Evolutionary conservation across 169 alveolate genomes (phyloP).

Genomic region (Plasmodium gaboni): DNA sequence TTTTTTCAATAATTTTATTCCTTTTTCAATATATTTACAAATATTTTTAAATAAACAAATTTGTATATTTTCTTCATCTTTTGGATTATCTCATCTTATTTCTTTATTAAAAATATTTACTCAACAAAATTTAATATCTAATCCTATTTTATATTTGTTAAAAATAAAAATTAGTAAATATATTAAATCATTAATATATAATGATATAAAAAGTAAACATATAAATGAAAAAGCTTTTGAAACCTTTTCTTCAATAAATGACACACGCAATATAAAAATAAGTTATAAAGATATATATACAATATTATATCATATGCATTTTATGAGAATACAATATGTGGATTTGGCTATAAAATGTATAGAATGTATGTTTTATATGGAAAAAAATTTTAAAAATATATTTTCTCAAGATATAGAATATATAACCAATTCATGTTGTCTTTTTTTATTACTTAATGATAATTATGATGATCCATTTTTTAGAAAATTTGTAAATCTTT

Average conservation of each 20-base stretch:
- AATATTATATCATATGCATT: constrained; percentile 12
- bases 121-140: constrained; percentile 31
- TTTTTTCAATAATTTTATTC: constrained; percentile 42
- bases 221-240: too few relatives aligned
- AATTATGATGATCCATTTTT: constrained; percentile 4
- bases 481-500: not conserved
- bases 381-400: constrained; percentile 18
- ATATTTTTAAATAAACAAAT: constrained; percentile 47
- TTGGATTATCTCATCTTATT: constrained; percentile 36
- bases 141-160: constrained; percentile 42
- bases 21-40: constrained; percentile 33
- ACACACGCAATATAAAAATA: not conserved
- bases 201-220: not conserved
- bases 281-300: constrained; percentile 8
- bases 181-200: not conserved
- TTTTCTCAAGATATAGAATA: constrained; percentile 6
- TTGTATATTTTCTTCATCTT: constrained; percentile 28
- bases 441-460: constrained; percentile 42
- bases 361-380: constrained; percentile 23
- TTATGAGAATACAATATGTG: constrained; percentile 12
- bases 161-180: constrained; percentile 20
- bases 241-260: not conserved
- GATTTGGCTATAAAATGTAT: constrained; percentile 13
- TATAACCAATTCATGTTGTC: constrained; percentile 21
- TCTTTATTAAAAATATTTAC: constrained; percentile 32